Base-by-base conservation (phyloP, 306 rosid species). In the Sindora glabra region DNA sequence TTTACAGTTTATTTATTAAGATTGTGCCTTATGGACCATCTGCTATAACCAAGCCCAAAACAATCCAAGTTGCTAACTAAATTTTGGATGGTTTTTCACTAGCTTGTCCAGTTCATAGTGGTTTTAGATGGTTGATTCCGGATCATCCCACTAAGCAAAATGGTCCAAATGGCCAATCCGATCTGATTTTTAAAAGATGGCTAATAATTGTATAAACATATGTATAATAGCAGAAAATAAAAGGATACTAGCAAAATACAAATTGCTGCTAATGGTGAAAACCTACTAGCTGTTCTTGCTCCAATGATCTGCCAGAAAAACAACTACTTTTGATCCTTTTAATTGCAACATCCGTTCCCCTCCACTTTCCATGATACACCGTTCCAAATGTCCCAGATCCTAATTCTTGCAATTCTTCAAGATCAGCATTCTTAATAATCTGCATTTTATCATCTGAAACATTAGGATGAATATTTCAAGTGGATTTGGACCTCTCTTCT, bases 351-450 rank as follows among this genome's bases (percentile, higher is more conserved):
- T 86, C 99, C 9, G 99, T 89, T 65, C 99, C 99, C 73, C 99
- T 89, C 99, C 97, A 94, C 72, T 82, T 84, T 49, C 99, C 97
- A 30, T 79, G 97, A 79, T 80, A 89, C 66, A 94, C 99, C 37
- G 95, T 94, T 67, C 99, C 99, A 72, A 84, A 94, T 42, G 97
- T 89, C 74, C 99, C 99, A 25, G 99, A 94, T 71, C 99, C 99
- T 47, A 89, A 66, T 68, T 86, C 99, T 52, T 71, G 86, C 70
- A 76, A 65, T 51, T 94, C 97, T 74, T 94, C 95, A 37, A 94
- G 85, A 73, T 89, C 95, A 64, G 62, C 64, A 65, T 89, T 74
- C 64, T 75, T 89, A 73, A 94, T 89, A 59, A 75, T 94, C 97
- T 94, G 87, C 52, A 65, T 53, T 62, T 37, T 56, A 70, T n/a